These are phyloP conservation scores for Penicillium cosmopolitanum DNA, from an alignment of 495 filamentous ascomycete genomes.

Conservation along the genomic window DNA sequence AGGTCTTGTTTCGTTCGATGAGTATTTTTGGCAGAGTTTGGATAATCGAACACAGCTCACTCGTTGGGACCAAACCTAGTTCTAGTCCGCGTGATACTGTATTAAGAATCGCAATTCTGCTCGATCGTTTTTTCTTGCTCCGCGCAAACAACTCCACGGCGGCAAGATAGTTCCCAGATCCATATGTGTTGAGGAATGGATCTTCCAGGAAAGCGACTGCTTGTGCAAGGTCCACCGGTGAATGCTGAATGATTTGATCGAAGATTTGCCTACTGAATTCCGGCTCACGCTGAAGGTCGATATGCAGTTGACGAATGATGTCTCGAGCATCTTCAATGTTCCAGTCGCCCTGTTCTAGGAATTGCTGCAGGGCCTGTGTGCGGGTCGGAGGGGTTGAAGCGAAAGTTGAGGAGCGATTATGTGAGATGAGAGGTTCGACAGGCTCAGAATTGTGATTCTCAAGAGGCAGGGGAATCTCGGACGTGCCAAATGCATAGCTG, in stretches of 20 bases:
- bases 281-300: constrained; percentile 45
- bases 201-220: constrained; percentile 50
- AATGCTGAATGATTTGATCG: constrained; percentile 34
- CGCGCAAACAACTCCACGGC: constrained; percentile 28
- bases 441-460: constrained; percentile 28
- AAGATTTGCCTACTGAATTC: constrained; percentile 48
- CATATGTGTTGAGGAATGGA: constrained; percentile 40
- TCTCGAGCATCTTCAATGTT: constrained; percentile 34
- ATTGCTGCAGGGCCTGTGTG: constrained; percentile 21
- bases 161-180: constrained; percentile 43
- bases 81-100: constrained; percentile 40
- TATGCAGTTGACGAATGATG: constrained; percentile 30
- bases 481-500: constrained; percentile 16
- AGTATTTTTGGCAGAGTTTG: constrained; percentile 26
- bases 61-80: constrained; percentile 40
- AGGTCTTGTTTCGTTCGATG: constrained; percentile 22
- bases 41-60: constrained; percentile 42
- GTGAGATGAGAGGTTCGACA: constrained; percentile 10
- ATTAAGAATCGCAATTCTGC: constrained; percentile 28
- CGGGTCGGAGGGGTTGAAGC: constrained; percentile 6
- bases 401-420: constrained; percentile 3
- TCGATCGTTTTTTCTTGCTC: constrained; percentile 17
- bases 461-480: constrained; percentile 22
- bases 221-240: constrained; percentile 22
- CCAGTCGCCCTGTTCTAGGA: constrained; percentile 23